These are phyloP conservation scores for Madurella fahalii DNA, from an alignment of 2,329 filamentous ascomycete species.

Conservation along the genomic window DNA sequence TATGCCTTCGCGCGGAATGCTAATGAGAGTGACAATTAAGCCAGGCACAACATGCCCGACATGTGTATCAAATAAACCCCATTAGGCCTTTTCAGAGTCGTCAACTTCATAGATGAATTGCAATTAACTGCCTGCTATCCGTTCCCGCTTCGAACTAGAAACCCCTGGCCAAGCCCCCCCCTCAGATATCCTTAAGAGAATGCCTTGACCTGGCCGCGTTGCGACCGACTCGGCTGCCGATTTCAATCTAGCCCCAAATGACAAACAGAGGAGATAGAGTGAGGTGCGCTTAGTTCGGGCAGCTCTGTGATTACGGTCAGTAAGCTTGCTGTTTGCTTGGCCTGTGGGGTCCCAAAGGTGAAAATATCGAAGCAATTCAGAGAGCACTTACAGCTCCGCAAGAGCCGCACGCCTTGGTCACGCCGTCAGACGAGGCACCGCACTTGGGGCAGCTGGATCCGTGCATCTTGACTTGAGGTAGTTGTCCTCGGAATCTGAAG, in stretches of 20 bases:
- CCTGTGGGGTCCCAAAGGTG: background rate
- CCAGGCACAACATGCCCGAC: background rate
- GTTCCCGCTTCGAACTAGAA: too few species aligned
- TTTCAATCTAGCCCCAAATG: background rate
- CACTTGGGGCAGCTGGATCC: slow-evolving; percentile 53
- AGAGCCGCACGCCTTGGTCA: slow-evolving; percentile 49
- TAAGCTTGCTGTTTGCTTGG: background rate
- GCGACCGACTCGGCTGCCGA: background rate
- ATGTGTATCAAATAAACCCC: background rate
- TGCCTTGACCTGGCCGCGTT: background rate
- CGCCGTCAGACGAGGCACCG: slow-evolving; percentile 42
- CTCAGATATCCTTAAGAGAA: background rate
- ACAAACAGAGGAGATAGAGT: background rate
- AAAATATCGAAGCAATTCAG: background rate
- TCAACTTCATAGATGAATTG: too few species aligned
- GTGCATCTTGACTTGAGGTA: slow-evolving; percentile 34
- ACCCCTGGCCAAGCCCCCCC: too few species aligned
- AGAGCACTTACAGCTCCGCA: slow-evolving; percentile 53
- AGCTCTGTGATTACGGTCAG: slow-evolving; percentile 25
- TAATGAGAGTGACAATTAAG: background rate
- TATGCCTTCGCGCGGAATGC: background rate
- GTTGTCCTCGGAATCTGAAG: background rate
- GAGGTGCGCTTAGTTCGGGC: slow-evolving; percentile 22
- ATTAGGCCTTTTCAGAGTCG: too few species aligned
- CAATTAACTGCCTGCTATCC: too few species aligned